Base-by-base conservation (phyloP, 1,284 basidiomycete genomes). In the Ustilago sp. region DNA sequence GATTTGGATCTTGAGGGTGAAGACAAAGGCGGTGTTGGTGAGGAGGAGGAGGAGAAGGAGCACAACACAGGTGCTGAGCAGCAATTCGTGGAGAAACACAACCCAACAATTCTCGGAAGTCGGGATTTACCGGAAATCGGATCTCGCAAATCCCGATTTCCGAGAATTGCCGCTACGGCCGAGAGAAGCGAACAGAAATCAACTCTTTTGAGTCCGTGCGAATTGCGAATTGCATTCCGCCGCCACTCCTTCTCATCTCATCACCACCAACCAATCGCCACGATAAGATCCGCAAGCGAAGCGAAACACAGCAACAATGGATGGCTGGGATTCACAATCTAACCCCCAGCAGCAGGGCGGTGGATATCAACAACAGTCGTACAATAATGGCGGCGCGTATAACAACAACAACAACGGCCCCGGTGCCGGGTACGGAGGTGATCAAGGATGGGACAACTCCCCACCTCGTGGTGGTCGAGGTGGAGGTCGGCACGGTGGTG, bases 391-490 rank as follows among this genome's bases (percentile, higher is more conserved):
- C 59, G 48, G 48, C 34, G 35, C 47, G 35, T 35, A 57, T 32
- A 47, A 61, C 51, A 35, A 28, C 43, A 15, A 23, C n/a, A n/a
- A 35, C 23, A 41, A 45, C 12, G 60, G 57, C 3, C 31, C 32
- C 15, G 48, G 55, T 2, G 43, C 19, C 12, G 62, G 56, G 9
- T 53, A 61, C 15, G 58, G 63, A 35, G 53, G 35, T 39, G 68
- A 66, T 59, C 68, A 68, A 38, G 71, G 71, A 6, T 76, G 74
- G 74, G 52, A 68, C 53, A 65, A 71, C 45, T 60, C 59, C 52
- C 74, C 74, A 45, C 69, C 72, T 58, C 55, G 73, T 34, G 68
- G 72, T n/a, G 76, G 72, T 54, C 48, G 75, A 15, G 63, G 69
- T 8, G 69, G 59, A 0, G 43, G 59, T 56, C 59, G 61, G 4